These are phyloP conservation scores for Lachnellula hyalina DNA, from an alignment of 2,329 filamentous ascomycete species.

Conservation along the genomic window DNA sequence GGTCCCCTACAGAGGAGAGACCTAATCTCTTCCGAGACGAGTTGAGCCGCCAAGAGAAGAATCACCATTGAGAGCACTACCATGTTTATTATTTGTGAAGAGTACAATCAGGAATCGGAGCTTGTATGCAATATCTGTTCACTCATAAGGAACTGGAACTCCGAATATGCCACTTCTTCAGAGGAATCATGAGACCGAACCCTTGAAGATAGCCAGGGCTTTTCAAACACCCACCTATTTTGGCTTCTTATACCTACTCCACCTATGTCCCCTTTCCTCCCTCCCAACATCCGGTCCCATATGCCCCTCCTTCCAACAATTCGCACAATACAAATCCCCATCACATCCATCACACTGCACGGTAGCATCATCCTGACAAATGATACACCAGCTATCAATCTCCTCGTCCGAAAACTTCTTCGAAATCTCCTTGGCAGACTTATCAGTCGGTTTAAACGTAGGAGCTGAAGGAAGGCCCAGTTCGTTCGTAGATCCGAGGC, in stretches of 20 bases:
- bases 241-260: conserved; percentile 50
- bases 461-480: conserved; percentile 29
- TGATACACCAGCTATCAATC: conserved; percentile 71
- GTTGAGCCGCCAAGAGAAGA: conserved; percentile 2
- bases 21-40: conserved; percentile 18
- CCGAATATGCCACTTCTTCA: no score
- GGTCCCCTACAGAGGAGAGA: conserved; percentile 18
- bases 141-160: no score
- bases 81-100: no score
- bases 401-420: conserved; percentile 60
- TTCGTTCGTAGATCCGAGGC: conserved; percentile 11
- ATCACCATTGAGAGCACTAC: no score
- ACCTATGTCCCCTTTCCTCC: conserved; percentile 65
- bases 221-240: conserved; percentile 11
- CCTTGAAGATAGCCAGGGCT: no score
- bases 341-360: conserved; percentile 69
- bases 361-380: conserved; percentile 74
- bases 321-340: conserved; percentile 65
- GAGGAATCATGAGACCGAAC: no score
- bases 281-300: conserved; percentile 61
- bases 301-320: conserved; percentile 81
- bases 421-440: conserved; percentile 7
- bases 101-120: no score
- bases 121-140: no score
- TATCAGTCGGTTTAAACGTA: conserved; percentile 22